These are phyloP conservation scores for Termitomyces sp. DNA, from an alignment of 768 basidiomycete genomes.

Conservation along the genomic window DNA sequence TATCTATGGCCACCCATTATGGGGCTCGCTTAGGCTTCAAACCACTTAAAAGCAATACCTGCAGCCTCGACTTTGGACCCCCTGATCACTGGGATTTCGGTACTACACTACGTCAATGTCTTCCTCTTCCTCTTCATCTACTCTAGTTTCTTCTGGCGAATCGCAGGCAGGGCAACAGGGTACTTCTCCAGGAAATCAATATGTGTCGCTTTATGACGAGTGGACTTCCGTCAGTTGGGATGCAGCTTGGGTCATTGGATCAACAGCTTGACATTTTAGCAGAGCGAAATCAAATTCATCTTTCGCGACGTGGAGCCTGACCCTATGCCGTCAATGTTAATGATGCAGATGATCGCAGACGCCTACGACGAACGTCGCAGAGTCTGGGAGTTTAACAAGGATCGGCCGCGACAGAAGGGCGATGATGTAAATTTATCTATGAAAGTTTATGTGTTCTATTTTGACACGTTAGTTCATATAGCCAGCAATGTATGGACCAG, in stretches of 20 bases:
- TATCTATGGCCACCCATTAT: background rate
- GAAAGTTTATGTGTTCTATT: too few species aligned
- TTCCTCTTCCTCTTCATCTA: background rate
- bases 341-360: slow-evolving; percentile 16
- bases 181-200: background rate
- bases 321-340: slow-evolving; percentile 8
- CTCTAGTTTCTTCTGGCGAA: background rate
- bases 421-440: slow-evolving; percentile 6
- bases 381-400: slow-evolving; percentile 10
- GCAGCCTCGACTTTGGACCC: background rate
- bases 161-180: background rate
- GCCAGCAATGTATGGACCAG: slow-evolving; percentile 11
- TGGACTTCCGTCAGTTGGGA: background rate
- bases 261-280: background rate
- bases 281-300: background rate
- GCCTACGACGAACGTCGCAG: slow-evolving; percentile 12
- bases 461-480: background rate
- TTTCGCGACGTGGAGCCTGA: slow-evolving; percentile 1
- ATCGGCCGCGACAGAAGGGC: background rate
- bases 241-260: background rate
- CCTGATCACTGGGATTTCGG: background rate
- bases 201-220: background rate
- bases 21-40: background rate
- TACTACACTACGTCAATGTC: background rate
- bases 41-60: background rate